Evolutionary conservation across 768 basidiomycete genomes (phyloP), one percentile per base, ranked within the genome.

Genomic region (Xerocomellus dryophilus): DNA sequence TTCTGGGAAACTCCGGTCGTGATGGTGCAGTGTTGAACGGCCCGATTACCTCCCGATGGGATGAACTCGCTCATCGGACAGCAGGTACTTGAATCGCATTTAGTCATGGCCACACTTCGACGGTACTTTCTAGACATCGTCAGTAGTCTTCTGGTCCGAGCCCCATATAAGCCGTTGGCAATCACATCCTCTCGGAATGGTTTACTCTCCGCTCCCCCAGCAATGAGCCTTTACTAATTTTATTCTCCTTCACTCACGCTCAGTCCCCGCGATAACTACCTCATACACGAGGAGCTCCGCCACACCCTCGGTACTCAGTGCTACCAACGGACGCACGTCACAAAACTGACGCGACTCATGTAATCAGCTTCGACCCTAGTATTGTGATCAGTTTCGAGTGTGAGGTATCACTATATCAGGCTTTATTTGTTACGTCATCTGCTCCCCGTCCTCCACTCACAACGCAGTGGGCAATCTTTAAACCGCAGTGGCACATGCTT

Each of bases 141-240:
- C 7, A 36, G 38, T 15, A 53, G 42, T 32, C 40, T 23, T 47
- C 34, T 51, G 54, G 49, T 34, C 43, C 56, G 53, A 52, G 43
- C 21, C 43, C 20, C 27, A 51, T 32, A 34, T 15, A 34, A 15
- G 14, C 31, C 23, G 23, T n/a, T 27, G 25, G 27, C 29, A 15
- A 15, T 25, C 23, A 25, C 23, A 25, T 25, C 3, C 23, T 25
- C 23, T 25, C 23, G 1, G 23, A 25, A 25, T 25, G 23, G 23
- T 25, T 35, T 5, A 17, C 38, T 11, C 18, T n/a, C n/a, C 9
- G 29, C 29, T 29, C 10, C 29, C 9, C 9, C 29, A 4, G 9
- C 8, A 29, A n/a, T 34, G 29, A 5, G 23, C 45, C 20, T 18
- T 10, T 29, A 10, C 29, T 29, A 29, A n/a, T n/a, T n/a, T n/a